phyloP scores from a whole-genome alignment of 176 grass and related monocot species.

The Puya raimondii region DNA sequence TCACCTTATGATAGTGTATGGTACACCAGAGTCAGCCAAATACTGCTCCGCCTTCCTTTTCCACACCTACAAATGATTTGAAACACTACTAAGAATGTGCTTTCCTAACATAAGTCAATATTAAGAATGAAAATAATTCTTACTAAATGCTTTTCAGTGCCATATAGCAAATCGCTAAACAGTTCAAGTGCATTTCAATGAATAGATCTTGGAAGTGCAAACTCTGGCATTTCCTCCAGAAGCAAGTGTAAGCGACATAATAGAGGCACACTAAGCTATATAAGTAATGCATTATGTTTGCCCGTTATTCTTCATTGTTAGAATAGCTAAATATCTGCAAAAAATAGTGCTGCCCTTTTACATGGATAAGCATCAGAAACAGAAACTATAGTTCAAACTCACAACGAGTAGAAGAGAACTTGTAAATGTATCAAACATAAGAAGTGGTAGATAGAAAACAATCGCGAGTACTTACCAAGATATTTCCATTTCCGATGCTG shows the following conservation, averaged over 20 bases:
- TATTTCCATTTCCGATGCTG: slow-evolving; percentile 74
- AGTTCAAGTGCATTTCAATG: background rate
- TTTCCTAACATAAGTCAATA: background rate
- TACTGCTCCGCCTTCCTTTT: slow-evolving; percentile 89
- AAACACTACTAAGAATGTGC: background rate
- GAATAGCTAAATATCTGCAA: too few relatives aligned
- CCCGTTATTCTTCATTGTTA: too few relatives aligned
- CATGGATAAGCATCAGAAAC: too few relatives aligned
- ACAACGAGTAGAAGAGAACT: background rate
- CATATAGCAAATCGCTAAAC: background rate
- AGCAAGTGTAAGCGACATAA: too few relatives aligned
- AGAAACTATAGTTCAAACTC: background rate
- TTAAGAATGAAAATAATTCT: too few relatives aligned
- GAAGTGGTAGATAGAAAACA: background rate
- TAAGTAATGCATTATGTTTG: too few relatives aligned
- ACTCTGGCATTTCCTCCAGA: too few relatives aligned
- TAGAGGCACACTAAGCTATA: background rate
- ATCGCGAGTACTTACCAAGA: slow-evolving; percentile 33
- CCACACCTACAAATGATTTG: slow-evolving; percentile 41
- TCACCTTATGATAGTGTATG: slow-evolving; percentile 93
- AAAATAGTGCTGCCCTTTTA: too few relatives aligned
- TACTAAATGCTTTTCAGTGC: too few relatives aligned
- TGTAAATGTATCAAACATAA: background rate
- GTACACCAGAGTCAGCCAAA: slow-evolving; percentile 65
- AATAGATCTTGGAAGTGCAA: too few relatives aligned